Evolutionary conservation across 148 eudicot genomes (phyloP), one percentile per base, ranked within the genome.

Genomic region (Amaranthus palmeri): DNA sequence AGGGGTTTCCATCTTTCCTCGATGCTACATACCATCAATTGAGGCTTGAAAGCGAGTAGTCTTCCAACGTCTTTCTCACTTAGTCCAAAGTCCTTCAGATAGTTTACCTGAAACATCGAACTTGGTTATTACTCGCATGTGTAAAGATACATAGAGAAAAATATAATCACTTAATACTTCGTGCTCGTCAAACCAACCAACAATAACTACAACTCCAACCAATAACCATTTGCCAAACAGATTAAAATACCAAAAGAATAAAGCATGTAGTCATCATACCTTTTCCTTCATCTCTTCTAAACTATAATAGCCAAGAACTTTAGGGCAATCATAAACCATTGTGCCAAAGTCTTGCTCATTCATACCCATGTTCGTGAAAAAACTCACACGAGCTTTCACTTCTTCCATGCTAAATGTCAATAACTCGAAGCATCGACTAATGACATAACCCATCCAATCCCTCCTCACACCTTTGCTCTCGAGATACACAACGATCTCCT

Each of bases 1-100:
- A 89, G 86, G 64, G 98, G 97, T 69, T 83, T 93, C 88, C 87
- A 93, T 83, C 83, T 85, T 66, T 91, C 93, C 75, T 93, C 97
- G 69, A 93, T 89, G 79, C 93, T 82, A 76, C 92, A 86, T 18
- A 79, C 88, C 98, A 93, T 89, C 84, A 93, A 65, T 45, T 91
- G 93, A 55, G 98, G 98, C 77, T 84, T 91, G 71, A 84, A 86
- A 52, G 98, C 95, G 68, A 93, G 75, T 70, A 93, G 73, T 76
- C 83, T 87, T 63, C 98, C 97, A 63, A 93, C 87, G 67, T 87
- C 96, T 85, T 89, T 88, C 49, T 82, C 68, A 54, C 76, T 68
- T 43, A 93, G 92, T 66, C 98, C 98, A 80, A 93, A 93, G 64
- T 93, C 92, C 84, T 85, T 86, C 67, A 93, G 61, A 79, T 90